A percentile compares a stretch with the other conserved stretches of the same genome.
Evolutionary conservation across 225 moss, liverwort and hornwort species (phyloP).

Genomic region (Pseudisothecium myosuroides): DNA sequence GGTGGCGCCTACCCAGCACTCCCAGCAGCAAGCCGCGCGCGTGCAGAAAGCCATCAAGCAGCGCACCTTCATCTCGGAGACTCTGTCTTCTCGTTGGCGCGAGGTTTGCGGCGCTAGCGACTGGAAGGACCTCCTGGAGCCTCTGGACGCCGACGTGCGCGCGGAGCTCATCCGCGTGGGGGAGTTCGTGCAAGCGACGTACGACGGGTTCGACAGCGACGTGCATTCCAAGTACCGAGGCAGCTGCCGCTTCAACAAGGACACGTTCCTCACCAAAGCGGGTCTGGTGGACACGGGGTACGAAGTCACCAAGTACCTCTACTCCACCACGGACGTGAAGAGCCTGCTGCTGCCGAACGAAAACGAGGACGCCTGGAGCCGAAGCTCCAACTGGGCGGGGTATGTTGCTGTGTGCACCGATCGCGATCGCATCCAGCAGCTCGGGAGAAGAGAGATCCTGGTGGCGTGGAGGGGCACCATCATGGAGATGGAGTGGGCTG

Average conservation of each 20-base stretch:
- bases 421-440: conserved; percentile 28
- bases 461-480: conserved; percentile 69
- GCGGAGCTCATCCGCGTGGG: conserved; percentile 60
- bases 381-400: conserved; percentile 67
- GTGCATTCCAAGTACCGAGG: conserved; percentile 30
- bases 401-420: conserved; percentile 65
- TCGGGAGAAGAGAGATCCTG: conserved; percentile 57
- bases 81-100: conserved; percentile 26
- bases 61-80: not conserved
- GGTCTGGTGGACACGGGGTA: conserved; percentile 55
- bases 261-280: conserved; percentile 11
- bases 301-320: conserved; percentile 54
- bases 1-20: not conserved
- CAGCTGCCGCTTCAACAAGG: conserved; percentile 26
- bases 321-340: conserved; percentile 37
- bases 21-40: not conserved
- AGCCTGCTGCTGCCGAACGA: conserved; percentile 13
- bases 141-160: conserved; percentile 43
- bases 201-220: conserved; percentile 49
- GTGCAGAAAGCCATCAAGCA: not conserved
- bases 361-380: conserved; percentile 27
- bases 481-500: conserved; percentile 44
- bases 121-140: conserved; percentile 46
- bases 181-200: conserved; percentile 50
- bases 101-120: conserved; percentile 35